These are phyloP conservation scores for Crithidia fasciculata DNA, from an alignment of 208 protist genomes.

Conservation along the genomic window DNA sequence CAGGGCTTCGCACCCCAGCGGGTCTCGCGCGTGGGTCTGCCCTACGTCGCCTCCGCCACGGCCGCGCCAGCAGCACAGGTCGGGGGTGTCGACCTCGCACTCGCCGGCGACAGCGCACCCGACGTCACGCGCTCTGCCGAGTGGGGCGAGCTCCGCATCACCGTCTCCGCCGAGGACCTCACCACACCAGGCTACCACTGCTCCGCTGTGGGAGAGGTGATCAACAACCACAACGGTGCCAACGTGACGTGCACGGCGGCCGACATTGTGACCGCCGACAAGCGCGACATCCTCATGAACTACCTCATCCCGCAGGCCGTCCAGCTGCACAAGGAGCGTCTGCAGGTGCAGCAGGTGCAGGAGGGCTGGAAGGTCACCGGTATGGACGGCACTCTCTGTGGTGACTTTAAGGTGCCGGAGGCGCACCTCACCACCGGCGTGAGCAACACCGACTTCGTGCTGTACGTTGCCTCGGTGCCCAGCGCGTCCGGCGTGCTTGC, in stretches of 20 bases:
- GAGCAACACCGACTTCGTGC: conserved; percentile 55
- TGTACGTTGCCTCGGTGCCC: conserved; percentile 68
- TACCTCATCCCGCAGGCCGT: conserved; percentile 52
- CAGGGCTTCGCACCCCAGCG: background rate
- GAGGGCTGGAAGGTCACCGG: conserved; percentile 17
- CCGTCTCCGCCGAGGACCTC: conserved; percentile 41
- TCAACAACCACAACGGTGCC: conserved; percentile 28
- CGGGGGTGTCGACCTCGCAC: background rate
- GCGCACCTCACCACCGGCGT: conserved; percentile 47
- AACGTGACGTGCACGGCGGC: conserved; percentile 24
- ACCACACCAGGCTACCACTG: conserved; percentile 48
- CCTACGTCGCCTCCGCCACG: conserved; percentile 1
- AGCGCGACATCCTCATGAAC: conserved; percentile 35
- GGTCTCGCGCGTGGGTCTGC: conserved; percentile 11
- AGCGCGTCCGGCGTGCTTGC: conserved; percentile 10
- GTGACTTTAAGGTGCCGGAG: conserved; percentile 11
- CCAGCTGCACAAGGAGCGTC: conserved; percentile 53
- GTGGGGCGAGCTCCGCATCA: conserved; percentile 55
- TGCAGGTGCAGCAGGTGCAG: conserved; percentile 42
- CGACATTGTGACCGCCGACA: conserved; percentile 45
- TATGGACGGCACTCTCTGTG: background rate
- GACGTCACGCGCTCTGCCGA: background rate
- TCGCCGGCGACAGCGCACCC: background rate
- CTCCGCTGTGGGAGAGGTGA: conserved; percentile 23
- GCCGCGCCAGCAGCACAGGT: background rate